Evolutionary conservation across 768 basidiomycete species (phyloP).

Genomic region (Rhodotorula sphaerocarpa): DNA sequence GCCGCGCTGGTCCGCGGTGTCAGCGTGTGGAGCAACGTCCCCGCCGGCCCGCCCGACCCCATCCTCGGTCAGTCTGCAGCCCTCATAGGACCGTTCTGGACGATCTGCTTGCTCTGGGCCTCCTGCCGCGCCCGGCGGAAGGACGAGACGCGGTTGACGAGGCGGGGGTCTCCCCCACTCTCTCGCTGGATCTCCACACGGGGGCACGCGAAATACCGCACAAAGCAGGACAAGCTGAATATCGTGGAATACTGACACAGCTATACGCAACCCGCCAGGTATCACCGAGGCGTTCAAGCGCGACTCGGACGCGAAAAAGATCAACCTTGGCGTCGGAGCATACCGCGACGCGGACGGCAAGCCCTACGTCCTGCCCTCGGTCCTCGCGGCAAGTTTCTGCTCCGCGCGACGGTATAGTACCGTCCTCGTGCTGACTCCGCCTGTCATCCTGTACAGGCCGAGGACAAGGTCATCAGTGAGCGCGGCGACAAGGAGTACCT

Average conservation of each 20-base stretch:
- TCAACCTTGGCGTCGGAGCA: conserved; percentile 87
- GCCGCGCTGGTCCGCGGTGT: conserved; percentile 36
- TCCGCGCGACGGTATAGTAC: background rate
- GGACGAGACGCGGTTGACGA: no score
- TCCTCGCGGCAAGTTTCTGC: conserved; percentile 48
- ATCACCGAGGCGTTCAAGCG: conserved; percentile 79
- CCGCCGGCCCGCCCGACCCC: conserved; percentile 82
- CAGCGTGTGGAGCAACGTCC: conserved; percentile 73
- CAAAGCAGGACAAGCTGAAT: background rate
- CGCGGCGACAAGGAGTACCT: conserved; percentile 75
- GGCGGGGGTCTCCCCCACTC: no score
- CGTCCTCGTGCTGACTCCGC: background rate
- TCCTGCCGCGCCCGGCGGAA: no score
- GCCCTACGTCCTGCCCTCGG: conserved; percentile 85
- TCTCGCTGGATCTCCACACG: background rate
- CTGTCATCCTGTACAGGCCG: conserved; percentile 52
- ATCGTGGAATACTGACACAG: no score
- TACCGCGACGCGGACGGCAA: conserved; percentile 80
- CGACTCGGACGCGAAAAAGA: conserved; percentile 64
- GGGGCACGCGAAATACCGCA: background rate
- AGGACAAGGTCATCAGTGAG: conserved; percentile 57
- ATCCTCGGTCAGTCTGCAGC: conserved; percentile 64
- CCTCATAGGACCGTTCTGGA: no score
- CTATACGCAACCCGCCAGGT: conserved; percentile 21
- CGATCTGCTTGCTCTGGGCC: no score